A percentile compares a stretch with the other conserved stretches of the same genome.
phyloP scores from a whole-genome alignment of 2,329 filamentous ascomycete species.

The Venturia nashicola region DNA sequence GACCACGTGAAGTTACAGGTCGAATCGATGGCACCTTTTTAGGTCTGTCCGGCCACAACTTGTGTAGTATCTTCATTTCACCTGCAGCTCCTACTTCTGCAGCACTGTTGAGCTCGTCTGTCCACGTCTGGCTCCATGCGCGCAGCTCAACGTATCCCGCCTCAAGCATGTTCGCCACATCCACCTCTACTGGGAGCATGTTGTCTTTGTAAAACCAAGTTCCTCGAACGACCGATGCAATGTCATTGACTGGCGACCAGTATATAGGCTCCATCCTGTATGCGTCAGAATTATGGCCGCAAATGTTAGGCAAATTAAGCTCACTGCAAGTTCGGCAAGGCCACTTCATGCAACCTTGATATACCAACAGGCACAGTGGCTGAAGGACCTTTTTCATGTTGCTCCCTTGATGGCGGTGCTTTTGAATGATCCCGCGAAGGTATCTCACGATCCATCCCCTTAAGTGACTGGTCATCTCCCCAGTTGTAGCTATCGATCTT shows the following conservation, averaged over 20 bases:
- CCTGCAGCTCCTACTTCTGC: conserved; percentile 80
- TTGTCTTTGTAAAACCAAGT: conserved; percentile 98
- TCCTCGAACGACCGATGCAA: conserved; percentile 67
- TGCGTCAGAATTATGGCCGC: conserved; percentile 16
- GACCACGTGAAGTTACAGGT: conserved; percentile 23
- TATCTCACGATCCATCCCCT: conserved; percentile 13
- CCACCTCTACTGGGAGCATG: conserved; percentile 77
- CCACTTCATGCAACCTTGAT: conserved; percentile 80
- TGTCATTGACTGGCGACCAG: conserved; percentile 88
- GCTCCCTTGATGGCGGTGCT: conserved; percentile 15
- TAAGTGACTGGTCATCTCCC: conserved; percentile 24
- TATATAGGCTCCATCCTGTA: conserved; percentile 90
- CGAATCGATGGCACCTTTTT: conserved; percentile 38
- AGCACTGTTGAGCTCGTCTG: conserved; percentile 79
- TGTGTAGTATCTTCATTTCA: conserved; percentile 81
- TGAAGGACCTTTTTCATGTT: conserved; percentile 22
- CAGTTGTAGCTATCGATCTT: conserved; percentile 35
- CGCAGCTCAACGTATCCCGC: conserved; percentile 77
- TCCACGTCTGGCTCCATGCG: conserved; percentile 87
- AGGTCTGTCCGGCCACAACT: conserved; percentile 62
- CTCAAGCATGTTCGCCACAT: conserved; percentile 84
- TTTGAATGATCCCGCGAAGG: neutral
- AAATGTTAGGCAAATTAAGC: conserved; percentile 15
- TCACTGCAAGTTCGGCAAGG: conserved; percentile 55
- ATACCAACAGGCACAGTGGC: conserved; percentile 71